Percentiles rank a stretch among this genome's conserved stretches.
phyloP scores from a whole-genome alignment of 257 asterid species.

The Lycium ferocissimum region DNA sequence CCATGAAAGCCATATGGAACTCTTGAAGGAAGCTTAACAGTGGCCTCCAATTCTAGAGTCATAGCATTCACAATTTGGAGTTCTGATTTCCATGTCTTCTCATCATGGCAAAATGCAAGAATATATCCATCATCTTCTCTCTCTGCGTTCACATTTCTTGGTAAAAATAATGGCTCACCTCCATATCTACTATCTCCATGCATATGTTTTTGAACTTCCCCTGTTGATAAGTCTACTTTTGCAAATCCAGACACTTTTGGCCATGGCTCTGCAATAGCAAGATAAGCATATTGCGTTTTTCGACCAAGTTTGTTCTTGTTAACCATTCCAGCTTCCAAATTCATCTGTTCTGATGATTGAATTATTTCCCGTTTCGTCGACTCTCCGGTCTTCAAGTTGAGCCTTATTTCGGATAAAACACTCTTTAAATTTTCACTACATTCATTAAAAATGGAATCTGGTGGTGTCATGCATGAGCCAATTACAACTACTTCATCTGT shows the following conservation, averaged over 20 bases:
- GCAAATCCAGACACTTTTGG: conserved; percentile 79
- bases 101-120: conserved; percentile 60
- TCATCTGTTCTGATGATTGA: conserved; percentile 45
- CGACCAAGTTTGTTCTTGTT: conserved; percentile 64
- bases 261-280: conserved; percentile 83
- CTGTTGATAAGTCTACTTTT: conserved; percentile 58
- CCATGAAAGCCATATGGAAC: conserved; percentile 93
- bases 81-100: conserved; percentile 63
- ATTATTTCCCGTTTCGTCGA: conserved; percentile 49
- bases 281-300: conserved; percentile 60
- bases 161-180: conserved; percentile 72
- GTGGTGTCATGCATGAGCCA: conserved; percentile 86
- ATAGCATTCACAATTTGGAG: conserved; percentile 61
- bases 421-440: conserved; percentile 52
- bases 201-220: conserved; percentile 50
- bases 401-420: conserved; percentile 64
- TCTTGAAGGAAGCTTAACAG: conserved; percentile 65
- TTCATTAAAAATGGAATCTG: conserved; percentile 81
- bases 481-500: conserved; percentile 65
- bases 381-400: conserved; percentile 58
- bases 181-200: conserved; percentile 62
- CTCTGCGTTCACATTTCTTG: conserved; percentile 41
- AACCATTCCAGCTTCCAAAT: conserved; percentile 81
- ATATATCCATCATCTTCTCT: conserved; percentile 67
- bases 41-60: conserved; percentile 58